These are phyloP conservation scores for Rhexocercosporidium sp. DNA, from an alignment of 2,329 filamentous ascomycete genomes.

Conservation along the genomic window DNA sequence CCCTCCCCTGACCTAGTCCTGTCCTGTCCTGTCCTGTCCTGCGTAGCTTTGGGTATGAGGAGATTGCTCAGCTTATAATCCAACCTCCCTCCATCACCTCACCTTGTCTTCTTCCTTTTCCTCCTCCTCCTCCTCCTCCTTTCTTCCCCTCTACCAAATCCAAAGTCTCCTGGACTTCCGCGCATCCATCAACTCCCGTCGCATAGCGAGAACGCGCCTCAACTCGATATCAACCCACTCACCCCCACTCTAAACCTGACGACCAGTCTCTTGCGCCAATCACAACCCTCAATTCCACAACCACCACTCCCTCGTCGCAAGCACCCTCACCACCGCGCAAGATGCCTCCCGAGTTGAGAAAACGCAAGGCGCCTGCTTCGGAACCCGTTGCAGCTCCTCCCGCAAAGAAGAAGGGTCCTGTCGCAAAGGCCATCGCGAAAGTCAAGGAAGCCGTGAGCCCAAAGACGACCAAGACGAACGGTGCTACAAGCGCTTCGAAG, in stretches of 20 bases:
- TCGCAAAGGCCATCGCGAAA: slow-evolving; percentile 47
- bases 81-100: slow-evolving; percentile 32
- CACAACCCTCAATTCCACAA: slow-evolving; percentile 26
- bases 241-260: not conserved
- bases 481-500: slow-evolving; percentile 33
- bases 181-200: not conserved
- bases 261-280: slow-evolving; percentile 30
- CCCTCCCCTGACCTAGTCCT: slow-evolving; percentile 15
- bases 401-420: slow-evolving; percentile 51
- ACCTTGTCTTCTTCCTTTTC: not conserved
- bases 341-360: slow-evolving; percentile 65
- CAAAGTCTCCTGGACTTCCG: not conserved
- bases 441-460: slow-evolving; percentile 43
- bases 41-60: slow-evolving; percentile 32
- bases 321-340: slow-evolving; percentile 18
- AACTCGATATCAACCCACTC: slow-evolving; percentile 14
- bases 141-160: not conserved
- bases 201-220: not conserved
- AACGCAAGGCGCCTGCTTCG: slow-evolving; percentile 61
- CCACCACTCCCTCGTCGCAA: slow-evolving; percentile 19
- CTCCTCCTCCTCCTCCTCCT: not conserved
- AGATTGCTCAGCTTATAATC: slow-evolving; percentile 39
- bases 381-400: slow-evolving; percentile 53
- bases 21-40: slow-evolving; percentile 24
- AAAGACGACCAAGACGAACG: slow-evolving; percentile 39